Evolutionary conservation across 179 eudicot genomes (phyloP), one percentile per base, ranked within the genome.

Genomic region (Beta lomatogona): DNA sequence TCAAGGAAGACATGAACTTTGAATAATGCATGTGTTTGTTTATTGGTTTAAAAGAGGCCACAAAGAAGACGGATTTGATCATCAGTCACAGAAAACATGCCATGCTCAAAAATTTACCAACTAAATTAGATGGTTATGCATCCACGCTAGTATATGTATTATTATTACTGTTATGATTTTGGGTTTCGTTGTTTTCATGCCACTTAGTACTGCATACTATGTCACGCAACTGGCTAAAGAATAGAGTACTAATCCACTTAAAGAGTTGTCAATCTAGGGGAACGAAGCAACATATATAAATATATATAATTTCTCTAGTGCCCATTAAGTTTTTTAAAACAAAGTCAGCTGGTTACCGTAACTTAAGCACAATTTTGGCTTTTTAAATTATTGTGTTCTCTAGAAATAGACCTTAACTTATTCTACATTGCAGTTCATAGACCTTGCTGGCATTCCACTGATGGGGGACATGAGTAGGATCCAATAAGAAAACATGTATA

Each of bases 381-480:
- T 59, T n/a, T 58, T 28, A 15, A 4, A 15, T 15, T 14, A 58
- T 15, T 58, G 7, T 48, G 7, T 48, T 48, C 52, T 48, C 52
- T 48, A 48, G 52, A 3, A 1, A 9, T 76, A 76, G 31, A 18
- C 68, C 11, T 59, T 60, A 60, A 11, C 55, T 60, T 19, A 60
- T 44, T n/a, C 67, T 5, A 45, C 16, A 60, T 46, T 45, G 57
- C n/a, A 53, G 55, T 21, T 45, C 70, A 12, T 61, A 41, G 79
- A 31, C 73, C 9, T 77, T 50, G 80, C 50, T 77, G 73, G 61
- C 63, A 50, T 22, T 73, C 70, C 77, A 73, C 79, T 75, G 83
- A 80, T 41, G 64, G 76, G 9, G 9, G 65, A 76, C 53, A 73
- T 71, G 77, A 84, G 86, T 76, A 76, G 80, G 80, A 84, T 61